phyloP scores from a whole-genome alignment of 495 filamentous ascomycete genomes.

The Aspergillus cavernicola region DNA sequence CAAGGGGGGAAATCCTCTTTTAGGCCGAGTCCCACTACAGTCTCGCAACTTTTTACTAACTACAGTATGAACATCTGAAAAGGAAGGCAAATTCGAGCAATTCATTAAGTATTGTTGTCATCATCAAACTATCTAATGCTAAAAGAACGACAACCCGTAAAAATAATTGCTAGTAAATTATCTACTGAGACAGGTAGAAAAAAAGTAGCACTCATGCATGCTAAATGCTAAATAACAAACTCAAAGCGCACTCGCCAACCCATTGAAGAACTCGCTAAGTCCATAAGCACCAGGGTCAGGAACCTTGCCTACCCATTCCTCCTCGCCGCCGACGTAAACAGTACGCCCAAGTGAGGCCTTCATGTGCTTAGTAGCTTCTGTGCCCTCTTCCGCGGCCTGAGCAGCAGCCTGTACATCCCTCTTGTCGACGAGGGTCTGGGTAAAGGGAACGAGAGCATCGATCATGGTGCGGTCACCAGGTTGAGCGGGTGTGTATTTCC shows the following conservation, averaged over 20 bases:
- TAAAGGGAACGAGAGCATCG: conserved; percentile 86
- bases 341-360: conserved; percentile 79
- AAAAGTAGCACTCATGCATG: neutral
- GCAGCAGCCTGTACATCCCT: conserved; percentile 67
- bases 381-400: conserved; percentile 67
- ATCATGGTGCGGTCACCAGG: conserved; percentile 87
- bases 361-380: conserved; percentile 87
- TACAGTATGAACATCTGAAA: no score
- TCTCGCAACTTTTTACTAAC: no score
- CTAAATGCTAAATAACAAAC: no score
- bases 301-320: conserved; percentile 67
- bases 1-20: no score
- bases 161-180: conserved; percentile 1
- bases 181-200: no score
- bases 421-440: conserved; percentile 60
- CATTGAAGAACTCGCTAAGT: conserved; percentile 73
- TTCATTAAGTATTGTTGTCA: no score
- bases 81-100: no score
- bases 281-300: conserved; percentile 93
- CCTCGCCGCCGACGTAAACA: conserved; percentile 87
- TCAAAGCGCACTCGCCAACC: conserved; percentile 48
- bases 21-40: no score
- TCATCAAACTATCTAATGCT: no score
- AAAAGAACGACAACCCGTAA: neutral
- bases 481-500: conserved; percentile 83